Base-by-base conservation (phyloP, 768 basidiomycete species). In the Agaricus subrufescens region DNA sequence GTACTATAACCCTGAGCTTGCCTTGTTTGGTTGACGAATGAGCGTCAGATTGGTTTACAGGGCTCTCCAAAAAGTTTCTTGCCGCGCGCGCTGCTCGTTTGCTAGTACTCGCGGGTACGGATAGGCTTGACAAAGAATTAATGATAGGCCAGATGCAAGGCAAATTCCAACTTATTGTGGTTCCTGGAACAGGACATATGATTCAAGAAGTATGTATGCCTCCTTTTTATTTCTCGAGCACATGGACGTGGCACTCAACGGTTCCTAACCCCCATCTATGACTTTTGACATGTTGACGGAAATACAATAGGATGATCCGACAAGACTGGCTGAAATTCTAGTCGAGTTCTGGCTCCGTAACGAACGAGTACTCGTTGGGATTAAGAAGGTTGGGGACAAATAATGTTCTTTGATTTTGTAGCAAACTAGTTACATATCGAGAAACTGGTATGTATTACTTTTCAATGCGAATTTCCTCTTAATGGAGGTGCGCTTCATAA, bases 91-190 rank as follows among this genome's bases (percentile, higher is more conserved):
- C 91, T 0, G 96, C 95, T 0, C 85, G 95, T 29, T 72, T 99
- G 27, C 82, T 99, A 25, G 82, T 98, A 8, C 76, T 99, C 14
- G 97, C 97, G 0, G 96, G 95, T 0, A 86, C 94, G 15, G 97
- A 99, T 62, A 78, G 94, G 15, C 81, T 98, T 3, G 97, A 99
- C 65, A 88, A 84, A 62, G 86, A 92, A 61, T 78, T 99, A 46
- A 97, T 96, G 88, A 94, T 98, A 49, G 97, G 89, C 1, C 93
- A 95, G 66, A 95, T 96, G 93, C 92, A 87, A 67, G 91, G 87
- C 64, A 98, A 97, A 68, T 99, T 98, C 71, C 96, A 98, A 71
- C 79, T 98, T 68, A 86, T 81, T 25, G 93, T 99, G 38, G 80
- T 96, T 58, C 81, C 84, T 8, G 84, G 86, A 34, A 91, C 92